These are phyloP conservation scores for Mycena polygramma DNA, from an alignment of 768 basidiomycete genomes.

Conservation along the genomic window DNA sequence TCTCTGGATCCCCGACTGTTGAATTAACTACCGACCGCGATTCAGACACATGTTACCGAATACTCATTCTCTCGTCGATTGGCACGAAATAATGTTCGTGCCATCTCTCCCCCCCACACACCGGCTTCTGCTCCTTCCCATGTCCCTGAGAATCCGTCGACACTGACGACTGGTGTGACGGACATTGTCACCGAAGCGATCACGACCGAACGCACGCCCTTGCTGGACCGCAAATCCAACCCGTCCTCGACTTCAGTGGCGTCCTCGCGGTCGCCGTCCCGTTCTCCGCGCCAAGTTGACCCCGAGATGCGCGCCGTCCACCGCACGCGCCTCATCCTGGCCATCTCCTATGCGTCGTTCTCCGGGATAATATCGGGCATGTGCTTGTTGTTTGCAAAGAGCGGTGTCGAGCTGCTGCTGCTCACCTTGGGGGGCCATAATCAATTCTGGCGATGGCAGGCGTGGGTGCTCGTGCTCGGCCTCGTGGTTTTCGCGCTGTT, in stretches of 20 bases:
- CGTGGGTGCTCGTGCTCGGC: conserved; percentile 84
- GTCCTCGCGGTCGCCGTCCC: conserved; percentile 37
- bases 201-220: conserved; percentile 69
- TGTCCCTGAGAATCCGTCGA: conserved; percentile 51
- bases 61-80: conserved; percentile 66
- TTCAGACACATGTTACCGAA: conserved; percentile 84
- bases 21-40: neutral
- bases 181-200: conserved; percentile 49
- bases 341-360: conserved; percentile 88
- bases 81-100: conserved; percentile 37
- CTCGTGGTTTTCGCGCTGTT: conserved; percentile 81
- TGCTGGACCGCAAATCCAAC: conserved; percentile 59
- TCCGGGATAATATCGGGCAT: conserved; percentile 93
- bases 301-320: conserved; percentile 46
- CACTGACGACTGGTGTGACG: conserved; percentile 52
- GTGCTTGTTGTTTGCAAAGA: conserved; percentile 94
- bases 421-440: conserved; percentile 81
- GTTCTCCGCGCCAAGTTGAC: conserved; percentile 23
- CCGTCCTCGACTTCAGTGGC: conserved; percentile 47
- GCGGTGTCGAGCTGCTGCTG: conserved; percentile 89
- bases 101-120: conserved; percentile 44
- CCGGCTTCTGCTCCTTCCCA: conserved; percentile 54
- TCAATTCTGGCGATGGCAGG: conserved; percentile 87
- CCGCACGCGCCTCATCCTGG: conserved; percentile 73
- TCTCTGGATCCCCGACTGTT: neutral